These are phyloP conservation scores for Candida sp. DNA, from an alignment of 1,139 yeast species.

Conservation along the genomic window DNA sequence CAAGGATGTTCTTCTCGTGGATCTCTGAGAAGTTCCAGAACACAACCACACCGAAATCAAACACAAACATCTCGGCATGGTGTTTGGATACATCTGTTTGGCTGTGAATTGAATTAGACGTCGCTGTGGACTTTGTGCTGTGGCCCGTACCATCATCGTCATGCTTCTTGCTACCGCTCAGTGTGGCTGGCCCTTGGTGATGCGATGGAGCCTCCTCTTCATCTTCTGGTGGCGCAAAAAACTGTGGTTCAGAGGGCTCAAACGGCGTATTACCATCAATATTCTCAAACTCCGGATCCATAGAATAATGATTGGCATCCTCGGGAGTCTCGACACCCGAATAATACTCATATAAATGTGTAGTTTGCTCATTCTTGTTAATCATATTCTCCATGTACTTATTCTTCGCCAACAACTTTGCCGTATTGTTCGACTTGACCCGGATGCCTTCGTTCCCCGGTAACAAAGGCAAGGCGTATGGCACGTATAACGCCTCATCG, in stretches of 20 bases:
- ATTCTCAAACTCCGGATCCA: slow-evolving; percentile 50
- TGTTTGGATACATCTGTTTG: slow-evolving; percentile 63
- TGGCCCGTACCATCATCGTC: neutral
- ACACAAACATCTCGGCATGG: slow-evolving; percentile 86
- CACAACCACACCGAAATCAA: slow-evolving; percentile 95
- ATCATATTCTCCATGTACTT: slow-evolving; percentile 76
- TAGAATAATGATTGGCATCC: slow-evolving; percentile 60
- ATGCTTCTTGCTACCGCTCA: neutral
- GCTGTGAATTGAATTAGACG: slow-evolving; percentile 3
- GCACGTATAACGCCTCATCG: slow-evolving; percentile 91
- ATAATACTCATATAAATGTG: slow-evolving; percentile 90
- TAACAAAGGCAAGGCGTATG: slow-evolving; percentile 83
- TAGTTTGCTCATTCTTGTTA: slow-evolving; percentile 81
- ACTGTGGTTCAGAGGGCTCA: slow-evolving; percentile 55
- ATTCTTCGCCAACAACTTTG: slow-evolving; percentile 64
- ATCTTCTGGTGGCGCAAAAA: slow-evolving; percentile 46
- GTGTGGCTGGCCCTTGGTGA: neutral
- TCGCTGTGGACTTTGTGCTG: neutral
- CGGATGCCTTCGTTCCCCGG: slow-evolving; percentile 90
- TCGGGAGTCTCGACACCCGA: slow-evolving; percentile 80
- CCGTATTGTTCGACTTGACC: slow-evolving; percentile 78
- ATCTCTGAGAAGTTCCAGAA: slow-evolving; percentile 96
- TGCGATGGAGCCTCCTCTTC: slow-evolving; percentile 8
- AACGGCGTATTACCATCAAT: slow-evolving; percentile 38
- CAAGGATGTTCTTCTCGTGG: slow-evolving; percentile 92